Conservation (phyloP, 441 rosid species). For the Gossypium davidsonii region DNA sequence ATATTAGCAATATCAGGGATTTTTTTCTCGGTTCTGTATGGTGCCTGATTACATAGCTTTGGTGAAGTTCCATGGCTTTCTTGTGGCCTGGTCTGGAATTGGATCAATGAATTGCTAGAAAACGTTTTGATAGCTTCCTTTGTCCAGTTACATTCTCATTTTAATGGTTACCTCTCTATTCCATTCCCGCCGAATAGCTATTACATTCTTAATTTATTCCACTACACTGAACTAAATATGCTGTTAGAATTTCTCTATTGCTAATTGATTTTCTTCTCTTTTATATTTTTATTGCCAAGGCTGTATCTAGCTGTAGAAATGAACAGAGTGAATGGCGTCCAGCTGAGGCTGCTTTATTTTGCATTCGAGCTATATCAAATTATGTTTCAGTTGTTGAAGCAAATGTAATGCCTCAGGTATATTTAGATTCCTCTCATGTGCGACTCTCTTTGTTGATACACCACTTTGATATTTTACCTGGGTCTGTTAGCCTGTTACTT, state of each 20-base stretch:
- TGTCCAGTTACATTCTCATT: neutral
- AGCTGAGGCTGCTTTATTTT: slow-evolving; percentile 96
- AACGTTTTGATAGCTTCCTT: neutral
- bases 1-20: neutral
- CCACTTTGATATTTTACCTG: neutral
- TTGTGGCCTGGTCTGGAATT: neutral
- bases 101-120: neutral
- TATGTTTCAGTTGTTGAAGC: slow-evolving; percentile 76
- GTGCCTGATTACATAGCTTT: neutral
- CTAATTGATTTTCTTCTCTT: neutral
- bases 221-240: neutral
- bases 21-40: neutral
- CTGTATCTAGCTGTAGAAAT: slow-evolving; percentile 68
- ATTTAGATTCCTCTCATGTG: slow-evolving; percentile 6
- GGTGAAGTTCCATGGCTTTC: neutral
- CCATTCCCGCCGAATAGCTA: neutral
- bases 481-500: neutral
- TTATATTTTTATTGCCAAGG: slow-evolving; percentile 33
- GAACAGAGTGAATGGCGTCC: slow-evolving; percentile 76
- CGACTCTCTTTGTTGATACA: neutral
- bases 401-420: slow-evolving; percentile 94
- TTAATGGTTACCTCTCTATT: neutral
- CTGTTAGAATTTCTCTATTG: neutral
- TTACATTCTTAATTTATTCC: neutral
- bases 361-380: slow-evolving; percentile 85